Conservation (phyloP, 805 yeast genomes). For the Zygotorulaspora florentina region DNA sequence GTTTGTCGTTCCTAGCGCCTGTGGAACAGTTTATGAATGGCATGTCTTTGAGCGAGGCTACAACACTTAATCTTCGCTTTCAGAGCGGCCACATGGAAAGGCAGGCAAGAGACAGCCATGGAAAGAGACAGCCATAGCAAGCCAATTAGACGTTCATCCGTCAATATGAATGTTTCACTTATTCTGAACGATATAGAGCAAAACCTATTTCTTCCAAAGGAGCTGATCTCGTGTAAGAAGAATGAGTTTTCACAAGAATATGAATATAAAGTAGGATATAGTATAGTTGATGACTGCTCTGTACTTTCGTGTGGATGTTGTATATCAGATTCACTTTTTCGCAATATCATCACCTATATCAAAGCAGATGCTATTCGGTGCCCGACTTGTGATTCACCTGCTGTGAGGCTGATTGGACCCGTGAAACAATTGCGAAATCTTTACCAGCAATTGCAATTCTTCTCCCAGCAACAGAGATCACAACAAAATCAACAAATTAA, state of each 20-base stretch:
- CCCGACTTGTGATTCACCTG: slow-evolving; percentile 35
- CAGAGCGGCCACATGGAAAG: not conserved
- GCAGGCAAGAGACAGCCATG: not conserved
- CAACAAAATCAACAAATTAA: not conserved
- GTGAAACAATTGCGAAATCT: slow-evolving; percentile 36
- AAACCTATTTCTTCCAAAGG: slow-evolving; percentile 27
- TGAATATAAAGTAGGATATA: slow-evolving; percentile 23
- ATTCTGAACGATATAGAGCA: slow-evolving; percentile 25
- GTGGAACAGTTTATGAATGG: too few species aligned
- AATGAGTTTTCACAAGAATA: slow-evolving; percentile 12
- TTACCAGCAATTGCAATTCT: slow-evolving; percentile 21
- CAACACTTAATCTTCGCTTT: not conserved
- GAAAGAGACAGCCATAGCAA: not conserved
- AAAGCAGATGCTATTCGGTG: slow-evolving; percentile 25
- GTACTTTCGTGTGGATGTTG: slow-evolving; percentile 32
- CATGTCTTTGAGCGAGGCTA: too few species aligned
- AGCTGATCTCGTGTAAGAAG: slow-evolving; percentile 16
- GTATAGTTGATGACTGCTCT: slow-evolving; percentile 24
- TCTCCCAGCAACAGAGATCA: slow-evolving; percentile 1
- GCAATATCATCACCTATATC: slow-evolving; percentile 10
- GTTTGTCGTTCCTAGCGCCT: too few species aligned
- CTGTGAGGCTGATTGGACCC: slow-evolving; percentile 29
- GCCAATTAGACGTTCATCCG: not conserved
- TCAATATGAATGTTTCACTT: slow-evolving; percentile 9
- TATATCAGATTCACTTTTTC: slow-evolving; percentile 20